phyloP scores from a whole-genome alignment of 495 filamentous ascomycete species.

The Lophiostoma macrostomum region DNA sequence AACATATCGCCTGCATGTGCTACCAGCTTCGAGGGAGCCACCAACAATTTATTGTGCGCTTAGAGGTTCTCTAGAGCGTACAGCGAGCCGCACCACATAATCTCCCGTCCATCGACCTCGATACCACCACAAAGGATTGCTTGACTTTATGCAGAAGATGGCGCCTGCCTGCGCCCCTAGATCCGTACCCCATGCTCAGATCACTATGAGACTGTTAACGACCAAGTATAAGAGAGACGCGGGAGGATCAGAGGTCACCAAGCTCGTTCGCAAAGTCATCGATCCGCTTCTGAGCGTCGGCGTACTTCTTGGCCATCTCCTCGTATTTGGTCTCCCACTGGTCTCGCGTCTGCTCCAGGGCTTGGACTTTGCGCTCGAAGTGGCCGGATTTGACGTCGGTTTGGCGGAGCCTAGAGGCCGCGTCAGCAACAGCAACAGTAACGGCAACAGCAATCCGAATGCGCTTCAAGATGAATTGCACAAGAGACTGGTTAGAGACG shows the following conservation, averaged over 20 bases:
- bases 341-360: conserved; percentile 82
- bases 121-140: no score
- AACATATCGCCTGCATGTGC: background rate
- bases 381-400: conserved; percentile 99
- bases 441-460: background rate
- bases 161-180: no score
- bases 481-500: no score
- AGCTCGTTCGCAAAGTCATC: conserved; percentile 85
- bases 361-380: conserved; percentile 98
- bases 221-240: conserved; percentile 3
- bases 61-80: conserved; percentile 14
- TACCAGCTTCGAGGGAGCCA: background rate
- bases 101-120: no score
- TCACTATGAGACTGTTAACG: conserved; percentile 6
- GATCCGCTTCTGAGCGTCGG: conserved; percentile 80
- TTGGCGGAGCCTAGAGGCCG: conserved; percentile 74
- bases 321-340: conserved; percentile 96
- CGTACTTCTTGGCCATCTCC: conserved; percentile 88
- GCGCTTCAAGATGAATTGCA: no score
- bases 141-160: no score
- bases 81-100: no score
- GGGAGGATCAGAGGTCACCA: conserved; percentile 72
- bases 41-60: conserved; percentile 20
- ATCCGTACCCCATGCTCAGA: conserved; percentile 8
- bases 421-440: conserved; percentile 12